phyloP scores from a whole-genome alignment of 805 yeast genomes.

The Kazachstania psychrophila region DNA sequence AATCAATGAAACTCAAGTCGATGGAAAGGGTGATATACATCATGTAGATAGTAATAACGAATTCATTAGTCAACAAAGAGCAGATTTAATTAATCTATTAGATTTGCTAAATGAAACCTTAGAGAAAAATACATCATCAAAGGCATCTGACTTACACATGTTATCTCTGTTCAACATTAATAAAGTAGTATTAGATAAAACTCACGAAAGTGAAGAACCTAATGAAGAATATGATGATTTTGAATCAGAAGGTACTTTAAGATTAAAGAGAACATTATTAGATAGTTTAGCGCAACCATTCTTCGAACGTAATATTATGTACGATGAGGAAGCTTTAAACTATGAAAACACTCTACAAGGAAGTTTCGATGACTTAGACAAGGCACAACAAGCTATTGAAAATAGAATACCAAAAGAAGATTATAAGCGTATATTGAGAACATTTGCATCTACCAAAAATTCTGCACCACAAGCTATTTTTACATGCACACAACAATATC shows the following conservation, averaged over 20 bases:
- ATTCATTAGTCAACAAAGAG: conserved; percentile 17
- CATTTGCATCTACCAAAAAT: conserved; percentile 60
- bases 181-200: conserved; percentile 20
- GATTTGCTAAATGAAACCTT: conserved; percentile 27
- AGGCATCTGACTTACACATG: conserved; percentile 27
- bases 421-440: conserved; percentile 45
- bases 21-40: neutral
- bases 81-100: conserved; percentile 24
- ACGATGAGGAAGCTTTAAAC: conserved; percentile 12
- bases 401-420: conserved; percentile 16
- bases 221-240: conserved; percentile 1
- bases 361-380: conserved; percentile 24
- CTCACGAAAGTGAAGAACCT: neutral
- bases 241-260: conserved; percentile 7
- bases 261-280: conserved; percentile 20
- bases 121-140: conserved; percentile 23
- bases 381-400: conserved; percentile 1
- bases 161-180: conserved; percentile 27
- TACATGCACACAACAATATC: conserved; percentile 62
- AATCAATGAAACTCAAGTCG: neutral
- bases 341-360: conserved; percentile 24
- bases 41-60: conserved; percentile 6
- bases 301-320: conserved; percentile 20
- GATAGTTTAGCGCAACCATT: conserved; percentile 31
- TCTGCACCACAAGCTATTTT: conserved; percentile 75